Evolutionary conservation across 2,329 filamentous ascomycete genomes (phyloP).

Genomic region (Xylaria sp.): DNA sequence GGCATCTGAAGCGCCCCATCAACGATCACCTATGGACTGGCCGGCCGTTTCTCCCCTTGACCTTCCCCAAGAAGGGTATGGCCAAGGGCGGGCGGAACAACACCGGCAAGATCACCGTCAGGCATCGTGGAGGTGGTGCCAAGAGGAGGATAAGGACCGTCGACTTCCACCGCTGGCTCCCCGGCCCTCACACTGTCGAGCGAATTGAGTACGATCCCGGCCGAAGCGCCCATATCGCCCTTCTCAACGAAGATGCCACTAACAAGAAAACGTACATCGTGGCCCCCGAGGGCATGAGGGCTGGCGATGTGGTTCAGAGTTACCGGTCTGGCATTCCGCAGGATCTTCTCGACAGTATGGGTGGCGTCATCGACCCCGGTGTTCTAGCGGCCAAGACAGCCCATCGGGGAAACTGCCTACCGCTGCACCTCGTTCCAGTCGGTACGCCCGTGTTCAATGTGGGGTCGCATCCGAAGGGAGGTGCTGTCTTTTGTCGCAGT

Average conservation of each 20-base stretch:
- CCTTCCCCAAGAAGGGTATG: conserved; percentile 91
- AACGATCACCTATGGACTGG: conserved; percentile 99
- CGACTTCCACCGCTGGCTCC: conserved; percentile 82
- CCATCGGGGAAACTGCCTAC: conserved; percentile 93
- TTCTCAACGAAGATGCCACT: conserved; percentile 80
- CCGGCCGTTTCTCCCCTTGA: conserved; percentile 82
- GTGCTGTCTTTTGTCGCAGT: conserved; percentile 91
- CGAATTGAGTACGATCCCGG: conserved; percentile 97
- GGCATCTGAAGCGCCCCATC: conserved; percentile 90
- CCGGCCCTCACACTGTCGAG: conserved; percentile 89
- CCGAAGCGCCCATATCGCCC: conserved; percentile 90
- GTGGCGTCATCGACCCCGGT: conserved; percentile 91
- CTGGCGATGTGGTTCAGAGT: conserved; percentile 91
- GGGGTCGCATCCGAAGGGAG: conserved; percentile 77
- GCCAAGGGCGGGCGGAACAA: conserved; percentile 93
- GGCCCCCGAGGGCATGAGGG: conserved; percentile 92
- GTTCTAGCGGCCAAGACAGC: conserved; percentile 94
- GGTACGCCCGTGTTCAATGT: conserved; percentile 95
- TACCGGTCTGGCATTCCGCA: conserved; percentile 90
- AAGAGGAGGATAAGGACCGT: conserved; percentile 92
- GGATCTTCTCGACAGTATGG: conserved; percentile 90
- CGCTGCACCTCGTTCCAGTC: conserved; percentile 93
- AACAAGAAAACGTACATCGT: conserved; percentile 88
- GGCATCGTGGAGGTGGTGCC: conserved; percentile 91
- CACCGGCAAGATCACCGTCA: conserved; percentile 84